phyloP scores from a whole-genome alignment of 805 yeast species.

The Yarrowia osloensis region DNA sequence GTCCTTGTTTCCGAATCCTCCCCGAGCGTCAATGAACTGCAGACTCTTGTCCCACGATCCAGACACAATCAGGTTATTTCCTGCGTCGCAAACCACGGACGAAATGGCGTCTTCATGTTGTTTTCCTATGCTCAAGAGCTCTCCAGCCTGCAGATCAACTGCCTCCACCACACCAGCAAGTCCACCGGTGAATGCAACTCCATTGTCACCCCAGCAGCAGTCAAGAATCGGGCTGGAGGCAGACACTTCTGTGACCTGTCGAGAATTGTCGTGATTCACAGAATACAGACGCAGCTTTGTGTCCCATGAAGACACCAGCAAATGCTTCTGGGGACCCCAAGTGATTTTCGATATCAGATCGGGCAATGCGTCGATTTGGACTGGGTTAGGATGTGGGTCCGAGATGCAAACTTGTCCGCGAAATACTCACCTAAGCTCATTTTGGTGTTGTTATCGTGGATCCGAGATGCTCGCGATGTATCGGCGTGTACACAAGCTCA shows the following conservation, averaged over 20 bases:
- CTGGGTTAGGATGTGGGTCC: background rate
- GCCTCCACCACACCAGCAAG: constrained; percentile 57
- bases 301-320: constrained; percentile 63
- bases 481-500: background rate
- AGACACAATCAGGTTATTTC: constrained; percentile 47
- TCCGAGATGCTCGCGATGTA: background rate
- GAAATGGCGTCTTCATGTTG: constrained; percentile 49
- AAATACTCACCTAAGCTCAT: constrained; percentile 11
- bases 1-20: constrained; percentile 32
- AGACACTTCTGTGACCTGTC: constrained; percentile 33
- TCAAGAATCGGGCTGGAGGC: constrained; percentile 43
- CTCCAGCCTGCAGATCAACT: constrained; percentile 53
- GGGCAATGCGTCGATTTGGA: constrained; percentile 36
- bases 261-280: constrained; percentile 36
- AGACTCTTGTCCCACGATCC: constrained; percentile 66
- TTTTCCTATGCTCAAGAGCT: constrained; percentile 37
- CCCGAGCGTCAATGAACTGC: constrained; percentile 50
- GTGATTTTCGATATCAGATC: constrained; percentile 50
- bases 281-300: constrained; percentile 51
- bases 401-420: background rate
- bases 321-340: constrained; percentile 47
- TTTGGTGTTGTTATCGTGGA: background rate
- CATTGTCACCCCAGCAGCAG: constrained; percentile 38
- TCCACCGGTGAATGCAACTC: constrained; percentile 50
- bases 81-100: constrained; percentile 40